Conservation (phyloP, 345 rosid species). For the Psidium friedrichsthalianum region DNA sequence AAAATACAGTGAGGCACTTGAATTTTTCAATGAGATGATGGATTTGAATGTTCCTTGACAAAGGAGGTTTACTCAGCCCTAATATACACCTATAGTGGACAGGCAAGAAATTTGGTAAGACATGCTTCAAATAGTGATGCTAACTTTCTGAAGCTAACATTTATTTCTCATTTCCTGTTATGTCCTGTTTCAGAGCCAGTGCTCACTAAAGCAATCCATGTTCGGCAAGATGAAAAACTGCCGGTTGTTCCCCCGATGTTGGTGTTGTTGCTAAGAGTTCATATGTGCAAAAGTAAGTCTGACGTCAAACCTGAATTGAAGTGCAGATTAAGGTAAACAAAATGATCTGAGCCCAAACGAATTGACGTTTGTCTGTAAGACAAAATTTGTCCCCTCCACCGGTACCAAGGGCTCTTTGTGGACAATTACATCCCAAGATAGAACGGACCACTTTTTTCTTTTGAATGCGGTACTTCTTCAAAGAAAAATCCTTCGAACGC, state of each 20-base stretch:
- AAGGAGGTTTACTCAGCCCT: conserved; percentile 73
- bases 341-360: too few relatives aligned
- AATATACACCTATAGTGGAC: conserved; percentile 63
- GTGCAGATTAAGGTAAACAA: too few relatives aligned
- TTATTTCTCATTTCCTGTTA: neutral
- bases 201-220: conserved; percentile 60
- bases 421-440: too few relatives aligned
- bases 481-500: too few relatives aligned
- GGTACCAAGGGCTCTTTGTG: too few relatives aligned
- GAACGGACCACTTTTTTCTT: too few relatives aligned
- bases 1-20: conserved; percentile 64
- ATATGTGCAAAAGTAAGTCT: too few relatives aligned
- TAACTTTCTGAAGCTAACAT: neutral
- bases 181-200: conserved; percentile 37
- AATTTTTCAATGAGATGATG: conserved; percentile 56
- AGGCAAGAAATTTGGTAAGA: conserved; percentile 35
- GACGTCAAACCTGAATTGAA: too few relatives aligned
- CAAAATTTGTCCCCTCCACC: too few relatives aligned
- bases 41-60: conserved; percentile 46
- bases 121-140: neutral
- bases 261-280: neutral
- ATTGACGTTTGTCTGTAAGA: too few relatives aligned
- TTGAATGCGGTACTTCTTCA: too few relatives aligned
- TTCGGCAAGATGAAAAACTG: conserved; percentile 62
- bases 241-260: conserved; percentile 66